Evolutionary conservation across 345 rosid species (phyloP).

Genomic region (Geranium brycei): DNA sequence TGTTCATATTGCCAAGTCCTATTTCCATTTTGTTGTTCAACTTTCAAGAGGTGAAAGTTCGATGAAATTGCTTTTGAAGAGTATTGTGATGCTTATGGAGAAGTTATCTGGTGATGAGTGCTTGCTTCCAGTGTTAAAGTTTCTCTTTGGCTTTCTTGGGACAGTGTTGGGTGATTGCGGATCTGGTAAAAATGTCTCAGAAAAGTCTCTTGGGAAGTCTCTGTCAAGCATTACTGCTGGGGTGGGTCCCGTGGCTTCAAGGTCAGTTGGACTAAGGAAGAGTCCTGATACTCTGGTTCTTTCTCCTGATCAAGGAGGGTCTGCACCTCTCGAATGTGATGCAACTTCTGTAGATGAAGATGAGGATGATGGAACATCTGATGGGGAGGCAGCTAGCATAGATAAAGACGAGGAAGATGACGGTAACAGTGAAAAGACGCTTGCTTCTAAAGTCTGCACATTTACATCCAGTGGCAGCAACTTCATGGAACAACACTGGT

Average conservation of each 20-base stretch:
- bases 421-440: conserved; percentile 69
- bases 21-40: conserved; percentile 67
- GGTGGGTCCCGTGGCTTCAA: conserved; percentile 38
- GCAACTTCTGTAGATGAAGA: conserved; percentile 93
- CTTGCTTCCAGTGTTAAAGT: conserved; percentile 67
- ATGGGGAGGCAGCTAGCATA: conserved; percentile 92
- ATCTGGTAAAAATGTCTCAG: conserved; percentile 31
- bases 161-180: conserved; percentile 53
- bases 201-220: conserved; percentile 39
- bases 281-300: conserved; percentile 56
- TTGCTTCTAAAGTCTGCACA: conserved; percentile 92
- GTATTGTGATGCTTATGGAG: conserved; percentile 55
- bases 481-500: conserved; percentile 99
- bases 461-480: conserved; percentile 98
- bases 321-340: conserved; percentile 73
- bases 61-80: conserved; percentile 55
- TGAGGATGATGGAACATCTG: conserved; percentile 99
- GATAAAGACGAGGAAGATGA: conserved; percentile 97
- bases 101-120: conserved; percentile 56
- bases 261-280: conserved; percentile 51
- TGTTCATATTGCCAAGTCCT: conserved; percentile 57
- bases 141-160: conserved; percentile 74
- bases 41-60: conserved; percentile 57
- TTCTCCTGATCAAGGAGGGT: conserved; percentile 52
- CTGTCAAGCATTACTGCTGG: conserved; percentile 27